Evolutionary conservation across 1,284 basidiomycete genomes (phyloP).

Genomic region (Leccinum proliferum): DNA sequence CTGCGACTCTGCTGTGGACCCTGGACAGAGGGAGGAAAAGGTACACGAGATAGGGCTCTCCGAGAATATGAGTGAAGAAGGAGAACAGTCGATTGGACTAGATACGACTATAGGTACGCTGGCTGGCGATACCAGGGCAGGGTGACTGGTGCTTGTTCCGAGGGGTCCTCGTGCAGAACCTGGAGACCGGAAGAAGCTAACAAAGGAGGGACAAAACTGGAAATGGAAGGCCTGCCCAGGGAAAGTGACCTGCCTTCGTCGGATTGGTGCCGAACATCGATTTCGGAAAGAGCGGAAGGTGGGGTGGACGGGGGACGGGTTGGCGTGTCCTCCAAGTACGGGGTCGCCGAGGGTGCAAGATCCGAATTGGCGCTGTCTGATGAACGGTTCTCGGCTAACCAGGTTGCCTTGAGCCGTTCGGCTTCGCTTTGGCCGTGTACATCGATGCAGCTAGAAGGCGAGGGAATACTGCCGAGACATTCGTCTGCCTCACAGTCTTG

Average conservation of each 20-base stretch:
- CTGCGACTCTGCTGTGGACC: too few relatives aligned
- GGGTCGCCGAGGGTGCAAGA: background rate
- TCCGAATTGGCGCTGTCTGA: conserved; percentile 17
- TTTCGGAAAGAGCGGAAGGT: background rate
- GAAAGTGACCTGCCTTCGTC: conserved; percentile 5
- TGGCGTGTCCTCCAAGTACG: background rate
- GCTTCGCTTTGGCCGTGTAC: conserved; percentile 35
- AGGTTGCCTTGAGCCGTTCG: conserved; percentile 42
- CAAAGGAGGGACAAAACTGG: too few relatives aligned
- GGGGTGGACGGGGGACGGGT: background rate
- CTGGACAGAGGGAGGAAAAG: too few relatives aligned
- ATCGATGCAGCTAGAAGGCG: conserved; percentile 1
- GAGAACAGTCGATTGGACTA: too few relatives aligned
- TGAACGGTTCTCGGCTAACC: conserved; percentile 37
- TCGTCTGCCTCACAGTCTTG: conserved; percentile 44
- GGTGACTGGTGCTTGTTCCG: too few relatives aligned
- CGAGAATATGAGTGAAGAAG: too few relatives aligned
- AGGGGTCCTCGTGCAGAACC: too few relatives aligned
- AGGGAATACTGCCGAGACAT: conserved; percentile 29
- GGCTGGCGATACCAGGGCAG: too few relatives aligned
- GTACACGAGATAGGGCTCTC: too few relatives aligned
- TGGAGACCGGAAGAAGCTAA: too few relatives aligned
- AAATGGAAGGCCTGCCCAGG: background rate
- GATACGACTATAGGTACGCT: too few relatives aligned
- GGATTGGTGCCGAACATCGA: conserved; percentile 5